A percentile compares a stretch with the other conserved stretches of the same genome.
These are phyloP conservation scores for Phtheirospermum japonicum DNA, from an alignment of 257 asterid genomes.

Conservation along the genomic window DNA sequence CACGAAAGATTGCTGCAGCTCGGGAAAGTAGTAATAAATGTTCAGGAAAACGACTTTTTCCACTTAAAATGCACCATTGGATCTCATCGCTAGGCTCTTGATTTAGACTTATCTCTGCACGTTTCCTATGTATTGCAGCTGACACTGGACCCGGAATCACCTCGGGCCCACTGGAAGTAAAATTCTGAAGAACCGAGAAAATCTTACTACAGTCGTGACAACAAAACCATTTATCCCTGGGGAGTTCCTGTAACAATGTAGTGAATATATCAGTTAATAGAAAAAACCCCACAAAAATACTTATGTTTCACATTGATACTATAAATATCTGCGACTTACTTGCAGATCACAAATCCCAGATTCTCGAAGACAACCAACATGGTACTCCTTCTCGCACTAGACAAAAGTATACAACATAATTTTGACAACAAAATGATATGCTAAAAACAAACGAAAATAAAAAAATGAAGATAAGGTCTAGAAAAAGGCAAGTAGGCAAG, in stretches of 20 bases:
- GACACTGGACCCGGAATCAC: constrained; percentile 48
- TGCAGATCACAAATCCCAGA: constrained; percentile 69
- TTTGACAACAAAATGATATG: neutral
- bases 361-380: constrained; percentile 82
- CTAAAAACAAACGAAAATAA: neutral
- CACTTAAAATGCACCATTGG: constrained; percentile 66
- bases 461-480: neutral
- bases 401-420: constrained; percentile 12
- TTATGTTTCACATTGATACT: constrained; percentile 6
- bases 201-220: constrained; percentile 59
- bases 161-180: constrained; percentile 48
- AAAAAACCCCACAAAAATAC: neutral
- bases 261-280: constrained; percentile 15
- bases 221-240: constrained; percentile 83
- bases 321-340: constrained; percentile 36
- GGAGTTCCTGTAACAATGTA: constrained; percentile 62
- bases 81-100: constrained; percentile 38
- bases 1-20: constrained; percentile 80
- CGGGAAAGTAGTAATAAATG: constrained; percentile 66
- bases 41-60: constrained; percentile 66
- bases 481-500: constrained; percentile 6
- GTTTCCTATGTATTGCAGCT: constrained; percentile 43
- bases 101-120: constrained; percentile 40
- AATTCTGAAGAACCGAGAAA: constrained; percentile 45
- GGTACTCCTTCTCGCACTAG: constrained; percentile 90